A percentile compares a stretch with the other conserved stretches of the same genome.
Conservation (phyloP, 108 stramenopile species). For the Nitzschia palea region DNA sequence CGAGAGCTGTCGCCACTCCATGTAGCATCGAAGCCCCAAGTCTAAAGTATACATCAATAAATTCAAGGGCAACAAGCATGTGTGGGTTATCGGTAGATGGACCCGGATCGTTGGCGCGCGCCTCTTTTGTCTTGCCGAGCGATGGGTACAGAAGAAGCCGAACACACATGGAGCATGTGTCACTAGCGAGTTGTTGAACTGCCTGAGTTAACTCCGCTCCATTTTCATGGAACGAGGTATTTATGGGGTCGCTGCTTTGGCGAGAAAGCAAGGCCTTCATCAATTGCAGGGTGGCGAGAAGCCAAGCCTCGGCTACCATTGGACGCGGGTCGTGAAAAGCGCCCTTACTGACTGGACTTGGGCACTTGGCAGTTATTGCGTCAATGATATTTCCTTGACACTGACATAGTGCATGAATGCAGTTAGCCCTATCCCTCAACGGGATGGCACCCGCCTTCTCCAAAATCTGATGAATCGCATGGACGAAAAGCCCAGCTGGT, state of each 20-base stretch:
- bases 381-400: constrained; percentile 31
- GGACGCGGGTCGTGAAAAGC: constrained; percentile 67
- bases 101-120: constrained; percentile 43
- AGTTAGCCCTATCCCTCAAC: constrained; percentile 33
- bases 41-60: constrained; percentile 44
- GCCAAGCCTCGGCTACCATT: constrained; percentile 75
- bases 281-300: constrained; percentile 27
- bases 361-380: constrained; percentile 17
- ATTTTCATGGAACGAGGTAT: background rate
- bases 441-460: constrained; percentile 20
- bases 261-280: background rate
- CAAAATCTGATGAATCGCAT: constrained; percentile 32
- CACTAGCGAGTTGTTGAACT: constrained; percentile 39
- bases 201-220: constrained; percentile 12
- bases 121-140: constrained; percentile 38
- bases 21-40: constrained; percentile 52
- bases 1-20: constrained; percentile 20
- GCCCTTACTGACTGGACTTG: constrained; percentile 23
- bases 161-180: constrained; percentile 48
- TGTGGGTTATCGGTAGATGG: constrained; percentile 82
- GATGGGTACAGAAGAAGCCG: constrained; percentile 50
- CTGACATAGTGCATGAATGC: constrained; percentile 32
- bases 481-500: constrained; percentile 63
- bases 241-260: background rate
- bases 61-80: constrained; percentile 67